phyloP scores from a whole-genome alignment of 2,329 filamentous ascomycete species.

The Hymenoscyphus occultus region DNA sequence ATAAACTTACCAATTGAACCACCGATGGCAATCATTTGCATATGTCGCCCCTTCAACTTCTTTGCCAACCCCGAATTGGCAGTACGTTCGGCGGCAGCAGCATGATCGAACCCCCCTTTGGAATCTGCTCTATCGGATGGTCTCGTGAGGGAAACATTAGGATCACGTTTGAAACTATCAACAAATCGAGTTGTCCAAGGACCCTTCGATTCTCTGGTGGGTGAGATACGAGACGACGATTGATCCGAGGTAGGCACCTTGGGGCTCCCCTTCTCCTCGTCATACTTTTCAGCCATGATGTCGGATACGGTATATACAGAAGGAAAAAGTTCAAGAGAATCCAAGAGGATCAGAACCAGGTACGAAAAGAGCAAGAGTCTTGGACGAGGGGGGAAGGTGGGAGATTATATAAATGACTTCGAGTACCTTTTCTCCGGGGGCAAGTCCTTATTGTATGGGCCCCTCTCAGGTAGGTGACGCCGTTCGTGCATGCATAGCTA shows the following conservation, averaged over 20 bases:
- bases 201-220: slow-evolving; percentile 4
- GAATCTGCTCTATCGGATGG: slow-evolving; percentile 10
- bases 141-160: slow-evolving; percentile 46
- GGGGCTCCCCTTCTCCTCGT: neutral
- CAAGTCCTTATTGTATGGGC: neutral
- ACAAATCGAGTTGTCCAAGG: slow-evolving; percentile 28
- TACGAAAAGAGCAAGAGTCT: neutral
- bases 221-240: neutral
- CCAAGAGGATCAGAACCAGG: neutral
- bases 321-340: neutral
- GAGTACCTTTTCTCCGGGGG: neutral
- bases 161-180: slow-evolving; percentile 34
- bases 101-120: slow-evolving; percentile 54
- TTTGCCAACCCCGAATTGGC: slow-evolving; percentile 69
- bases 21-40: slow-evolving; percentile 57
- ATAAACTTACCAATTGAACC: slow-evolving; percentile 27
- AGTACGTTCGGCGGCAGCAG: slow-evolving; percentile 58
- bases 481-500: slow-evolving; percentile 1
- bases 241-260: neutral
- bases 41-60: slow-evolving; percentile 51
- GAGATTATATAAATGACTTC: neutral
- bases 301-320: neutral
- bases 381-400: slow-evolving; percentile 5
- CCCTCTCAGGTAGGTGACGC: slow-evolving; percentile 1
- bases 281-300: slow-evolving; percentile 1